phyloP scores from a whole-genome alignment of 495 filamentous ascomycete species.

The Xylaria palmicola region DNA sequence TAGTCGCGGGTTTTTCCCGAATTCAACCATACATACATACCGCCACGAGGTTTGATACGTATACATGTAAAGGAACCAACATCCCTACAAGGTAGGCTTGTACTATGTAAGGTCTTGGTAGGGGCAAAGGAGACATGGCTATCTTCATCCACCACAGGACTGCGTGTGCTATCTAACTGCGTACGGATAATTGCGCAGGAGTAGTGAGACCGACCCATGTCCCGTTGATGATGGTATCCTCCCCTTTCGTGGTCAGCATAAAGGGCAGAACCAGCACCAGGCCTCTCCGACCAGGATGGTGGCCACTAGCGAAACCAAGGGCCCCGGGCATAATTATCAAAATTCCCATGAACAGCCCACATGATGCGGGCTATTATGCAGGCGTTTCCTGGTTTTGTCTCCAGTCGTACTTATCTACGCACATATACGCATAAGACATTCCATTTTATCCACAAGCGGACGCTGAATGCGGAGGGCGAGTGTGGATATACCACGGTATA shows the following conservation, averaged over 20 bases:
- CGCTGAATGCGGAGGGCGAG: not conserved
- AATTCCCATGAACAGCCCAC: constrained; percentile 1
- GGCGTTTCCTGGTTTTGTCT: not conserved
- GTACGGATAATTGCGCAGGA: not conserved
- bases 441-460: not conserved
- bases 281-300: not conserved
- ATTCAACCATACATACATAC: too few species aligned
- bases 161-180: too few species aligned
- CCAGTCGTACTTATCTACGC: constrained; percentile 2
- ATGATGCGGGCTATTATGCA: constrained; percentile 6
- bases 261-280: not conserved
- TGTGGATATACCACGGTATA: not conserved
- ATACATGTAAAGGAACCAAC: too few species aligned
- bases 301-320: not conserved
- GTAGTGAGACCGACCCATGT: constrained; percentile 7
- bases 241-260: constrained; percentile 3
- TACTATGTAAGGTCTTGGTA: too few species aligned
- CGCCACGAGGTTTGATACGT: too few species aligned
- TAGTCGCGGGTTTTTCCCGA: too few species aligned
- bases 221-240: not conserved
- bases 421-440: not conserved
- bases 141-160: too few species aligned
- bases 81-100: not conserved
- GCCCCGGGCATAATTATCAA: not conserved
- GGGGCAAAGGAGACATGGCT: too few species aligned